These are phyloP conservation scores for Penicillium griseofulvum DNA, from an alignment of 2,329 filamentous ascomycete species.

Conservation along the genomic window DNA sequence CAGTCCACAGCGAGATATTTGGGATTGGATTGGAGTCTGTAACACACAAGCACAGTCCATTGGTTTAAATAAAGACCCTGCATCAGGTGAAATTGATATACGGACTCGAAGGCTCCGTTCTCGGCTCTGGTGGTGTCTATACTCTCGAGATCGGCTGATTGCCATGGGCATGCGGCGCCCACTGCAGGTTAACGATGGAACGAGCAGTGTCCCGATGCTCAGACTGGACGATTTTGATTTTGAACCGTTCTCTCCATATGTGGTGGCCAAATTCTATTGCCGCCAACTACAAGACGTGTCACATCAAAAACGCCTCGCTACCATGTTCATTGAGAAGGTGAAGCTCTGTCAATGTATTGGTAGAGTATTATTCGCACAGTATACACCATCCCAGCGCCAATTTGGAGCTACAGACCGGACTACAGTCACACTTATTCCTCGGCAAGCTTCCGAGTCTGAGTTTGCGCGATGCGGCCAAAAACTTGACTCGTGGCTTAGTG, in stretches of 20 bases:
- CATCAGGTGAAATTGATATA: conserved; percentile 61
- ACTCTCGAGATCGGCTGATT: conserved; percentile 85
- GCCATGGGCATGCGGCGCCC: conserved; percentile 86
- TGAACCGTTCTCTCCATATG: conserved; percentile 61
- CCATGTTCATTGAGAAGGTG: conserved; percentile 84
- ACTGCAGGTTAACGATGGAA: conserved; percentile 82
- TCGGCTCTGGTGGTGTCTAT: conserved; percentile 91
- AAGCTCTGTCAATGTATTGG: conserved; percentile 84
- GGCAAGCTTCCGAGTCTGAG: conserved; percentile 73
- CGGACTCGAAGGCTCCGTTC: conserved; percentile 74
- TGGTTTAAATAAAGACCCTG: conserved; percentile 72
- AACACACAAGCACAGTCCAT: conserved; percentile 86
- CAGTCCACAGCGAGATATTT: conserved; percentile 81
- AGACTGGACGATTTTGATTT: conserved; percentile 76
- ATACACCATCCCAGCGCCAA: conserved; percentile 77
- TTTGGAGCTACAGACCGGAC: conserved; percentile 66
- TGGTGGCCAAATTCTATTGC: conserved; percentile 62
- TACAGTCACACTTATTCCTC: conserved; percentile 78
- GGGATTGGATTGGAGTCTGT: conserved; percentile 92
- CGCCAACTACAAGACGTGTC: conserved; percentile 67
- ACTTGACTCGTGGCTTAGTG: conserved; percentile 69
- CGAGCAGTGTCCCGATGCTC: conserved; percentile 89
- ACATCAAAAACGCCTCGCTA: conserved; percentile 72
- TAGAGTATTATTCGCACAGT: conserved; percentile 80
- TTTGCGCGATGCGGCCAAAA: conserved; percentile 73